These are phyloP conservation scores for Colletotrichum sojae DNA, from an alignment of 2,329 filamentous ascomycete species.

Conservation along the genomic window DNA sequence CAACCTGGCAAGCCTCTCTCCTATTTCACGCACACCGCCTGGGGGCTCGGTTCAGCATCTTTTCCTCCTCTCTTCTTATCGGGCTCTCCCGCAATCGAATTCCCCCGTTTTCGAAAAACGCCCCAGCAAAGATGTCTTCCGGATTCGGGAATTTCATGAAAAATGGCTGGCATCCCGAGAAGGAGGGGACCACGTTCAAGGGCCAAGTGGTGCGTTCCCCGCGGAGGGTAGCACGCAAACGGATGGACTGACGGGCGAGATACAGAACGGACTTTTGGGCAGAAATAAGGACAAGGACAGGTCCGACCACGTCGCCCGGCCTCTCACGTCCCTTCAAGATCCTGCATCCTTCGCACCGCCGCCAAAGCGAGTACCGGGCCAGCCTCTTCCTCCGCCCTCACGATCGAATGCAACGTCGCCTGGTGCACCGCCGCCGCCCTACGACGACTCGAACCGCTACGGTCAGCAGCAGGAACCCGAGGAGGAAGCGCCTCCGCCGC, in stretches of 20 bases:
- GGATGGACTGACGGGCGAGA: slow-evolving; percentile 1
- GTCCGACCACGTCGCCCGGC: slow-evolving; percentile 63
- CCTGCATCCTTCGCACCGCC: slow-evolving; percentile 85
- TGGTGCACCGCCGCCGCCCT: slow-evolving; percentile 39
- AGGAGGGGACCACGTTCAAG: slow-evolving; percentile 57
- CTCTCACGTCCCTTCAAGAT: slow-evolving; percentile 80
- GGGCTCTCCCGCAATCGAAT: not conserved
- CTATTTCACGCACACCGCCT: slow-evolving; percentile 25
- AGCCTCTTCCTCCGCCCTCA: slow-evolving; percentile 41
- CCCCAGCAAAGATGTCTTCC: slow-evolving; percentile 52
- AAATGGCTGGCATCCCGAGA: slow-evolving; percentile 68
- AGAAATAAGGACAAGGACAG: slow-evolving; percentile 54
- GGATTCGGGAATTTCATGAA: slow-evolving; percentile 65
- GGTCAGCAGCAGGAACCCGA: slow-evolving; percentile 46
- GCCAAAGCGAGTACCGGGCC: slow-evolving; percentile 70
- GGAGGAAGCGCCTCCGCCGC: slow-evolving; percentile 64
- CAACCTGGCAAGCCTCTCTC: slow-evolving; percentile 19
- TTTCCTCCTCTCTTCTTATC: not conserved
- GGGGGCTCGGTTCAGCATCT: not conserved
- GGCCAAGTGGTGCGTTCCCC: slow-evolving; percentile 60
- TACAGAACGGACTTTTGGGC: slow-evolving; percentile 63
- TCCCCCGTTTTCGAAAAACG: not conserved
- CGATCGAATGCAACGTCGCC: slow-evolving; percentile 56
- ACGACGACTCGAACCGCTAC: slow-evolving; percentile 40
- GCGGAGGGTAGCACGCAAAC: slow-evolving; percentile 10